Conservation (phyloP, 1,139 yeast genomes). For the Zygosaccharomyces sapae region DNA sequence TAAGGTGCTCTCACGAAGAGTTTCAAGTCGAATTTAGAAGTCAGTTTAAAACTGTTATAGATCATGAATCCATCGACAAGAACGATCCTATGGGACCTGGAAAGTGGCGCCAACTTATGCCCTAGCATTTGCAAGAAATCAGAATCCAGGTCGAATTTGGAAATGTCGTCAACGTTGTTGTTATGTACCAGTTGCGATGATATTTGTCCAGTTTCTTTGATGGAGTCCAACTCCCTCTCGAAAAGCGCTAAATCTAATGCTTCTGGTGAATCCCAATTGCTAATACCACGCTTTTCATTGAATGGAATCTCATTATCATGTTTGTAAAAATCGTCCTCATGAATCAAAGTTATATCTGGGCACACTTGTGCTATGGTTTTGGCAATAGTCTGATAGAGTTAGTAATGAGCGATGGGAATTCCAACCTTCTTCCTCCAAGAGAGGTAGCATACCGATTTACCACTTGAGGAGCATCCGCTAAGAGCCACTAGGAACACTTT, state of each 20-base stretch:
- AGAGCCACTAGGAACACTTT: slow-evolving; percentile 51
- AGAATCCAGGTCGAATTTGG: slow-evolving; percentile 23
- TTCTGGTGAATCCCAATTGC: slow-evolving; percentile 90
- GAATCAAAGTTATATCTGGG: slow-evolving; percentile 54
- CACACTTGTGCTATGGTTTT: slow-evolving; percentile 45
- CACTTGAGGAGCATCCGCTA: slow-evolving; percentile 90
- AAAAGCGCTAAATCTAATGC: slow-evolving; percentile 68
- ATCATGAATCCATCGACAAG: slow-evolving; percentile 88
- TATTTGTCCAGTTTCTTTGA: slow-evolving; percentile 39
- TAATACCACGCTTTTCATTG: slow-evolving; percentile 48
- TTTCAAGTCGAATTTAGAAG: slow-evolving; percentile 49
- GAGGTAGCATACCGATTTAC: slow-evolving; percentile 55
- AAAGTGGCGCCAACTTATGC: slow-evolving; percentile 12
- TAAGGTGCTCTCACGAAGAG: slow-evolving; percentile 66
- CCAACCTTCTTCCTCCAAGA: background rate
- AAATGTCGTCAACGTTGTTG: slow-evolving; percentile 32
- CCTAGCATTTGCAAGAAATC: slow-evolving; percentile 16
- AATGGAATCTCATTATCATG: slow-evolving; percentile 69
- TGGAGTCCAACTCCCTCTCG: slow-evolving; percentile 44
- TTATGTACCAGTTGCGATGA: slow-evolving; percentile 31
- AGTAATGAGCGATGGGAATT: background rate
- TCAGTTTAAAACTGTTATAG: slow-evolving; percentile 51
- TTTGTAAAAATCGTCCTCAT: slow-evolving; percentile 83
- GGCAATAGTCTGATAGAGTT: slow-evolving; percentile 42
- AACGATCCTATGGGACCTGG: slow-evolving; percentile 39